Percentiles rank a stretch among this genome's conserved stretches.
phyloP scores from a whole-genome alignment of 192 early-diverging fungal species.

The Coemansia sp. region DNA sequence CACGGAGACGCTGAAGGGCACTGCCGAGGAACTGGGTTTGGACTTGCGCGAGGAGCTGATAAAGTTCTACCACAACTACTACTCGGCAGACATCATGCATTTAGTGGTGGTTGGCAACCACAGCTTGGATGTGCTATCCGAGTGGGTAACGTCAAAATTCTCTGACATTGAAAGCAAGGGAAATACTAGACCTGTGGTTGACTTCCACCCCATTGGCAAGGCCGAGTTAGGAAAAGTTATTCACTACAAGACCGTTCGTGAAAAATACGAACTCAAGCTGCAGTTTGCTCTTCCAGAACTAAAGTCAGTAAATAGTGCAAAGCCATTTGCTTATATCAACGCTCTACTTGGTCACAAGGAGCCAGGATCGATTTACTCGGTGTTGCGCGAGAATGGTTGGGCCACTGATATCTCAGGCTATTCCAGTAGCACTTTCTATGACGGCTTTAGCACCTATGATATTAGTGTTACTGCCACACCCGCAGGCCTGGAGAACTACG shows the following conservation, averaged over 20 bases:
- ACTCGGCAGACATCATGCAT: slow-evolving; percentile 93
- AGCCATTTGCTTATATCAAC: slow-evolving; percentile 67
- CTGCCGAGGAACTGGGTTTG: slow-evolving; percentile 49
- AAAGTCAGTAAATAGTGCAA: slow-evolving; percentile 39
- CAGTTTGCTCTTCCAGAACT: slow-evolving; percentile 81
- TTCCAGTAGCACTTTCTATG: neutral
- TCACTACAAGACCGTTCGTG: slow-evolving; percentile 72
- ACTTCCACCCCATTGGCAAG: slow-evolving; percentile 62
- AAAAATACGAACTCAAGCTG: slow-evolving; percentile 64
- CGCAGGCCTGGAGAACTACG: slow-evolving; percentile 13
- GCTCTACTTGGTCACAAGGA: slow-evolving; percentile 79
- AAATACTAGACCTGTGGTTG: slow-evolving; percentile 56
- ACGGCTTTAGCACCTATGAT: slow-evolving; percentile 16
- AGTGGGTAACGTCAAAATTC: slow-evolving; percentile 79
- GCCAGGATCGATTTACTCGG: slow-evolving; percentile 76
- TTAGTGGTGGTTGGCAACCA: slow-evolving; percentile 84
- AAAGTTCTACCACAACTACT: slow-evolving; percentile 79
- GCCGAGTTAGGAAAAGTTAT: slow-evolving; percentile 67
- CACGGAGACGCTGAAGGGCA: slow-evolving; percentile 71
- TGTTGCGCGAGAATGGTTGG: slow-evolving; percentile 83
- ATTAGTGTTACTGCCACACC: slow-evolving; percentile 17
- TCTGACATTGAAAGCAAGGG: slow-evolving; percentile 72
- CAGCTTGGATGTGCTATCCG: slow-evolving; percentile 64
- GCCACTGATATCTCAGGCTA: slow-evolving; percentile 66
- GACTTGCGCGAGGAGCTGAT: slow-evolving; percentile 76